Evolutionary conservation across 169 alveolate genomes (phyloP).

Genomic region (Eimeria acervulina): DNA sequence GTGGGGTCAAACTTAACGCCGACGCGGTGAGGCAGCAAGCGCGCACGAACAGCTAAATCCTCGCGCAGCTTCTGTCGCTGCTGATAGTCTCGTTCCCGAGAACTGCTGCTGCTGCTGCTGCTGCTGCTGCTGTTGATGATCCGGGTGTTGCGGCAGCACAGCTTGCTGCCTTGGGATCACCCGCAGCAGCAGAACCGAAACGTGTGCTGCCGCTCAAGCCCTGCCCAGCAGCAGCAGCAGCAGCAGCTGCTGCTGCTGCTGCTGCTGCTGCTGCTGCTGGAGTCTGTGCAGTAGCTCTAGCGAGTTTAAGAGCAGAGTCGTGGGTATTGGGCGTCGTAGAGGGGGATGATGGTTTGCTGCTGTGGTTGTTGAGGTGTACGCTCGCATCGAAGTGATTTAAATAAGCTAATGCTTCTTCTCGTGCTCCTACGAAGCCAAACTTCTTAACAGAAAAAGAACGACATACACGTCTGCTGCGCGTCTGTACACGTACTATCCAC

Average conservation of each 20-base stretch:
- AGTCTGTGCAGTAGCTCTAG: not conserved
- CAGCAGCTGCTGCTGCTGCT: not conserved
- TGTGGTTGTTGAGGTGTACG: not conserved
- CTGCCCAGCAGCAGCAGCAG: slow-evolving; percentile 29
- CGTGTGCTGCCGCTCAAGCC: not conserved
- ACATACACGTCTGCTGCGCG: slow-evolving; percentile 69
- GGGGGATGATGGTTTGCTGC: not conserved
- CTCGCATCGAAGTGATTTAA: slow-evolving; percentile 46
- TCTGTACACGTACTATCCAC: slow-evolving; percentile 79
- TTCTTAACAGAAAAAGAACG: slow-evolving; percentile 67
- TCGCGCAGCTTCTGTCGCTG: slow-evolving; percentile 65
- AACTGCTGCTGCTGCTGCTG: not conserved
- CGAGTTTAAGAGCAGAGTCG: too few species aligned
- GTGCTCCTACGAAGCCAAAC: slow-evolving; percentile 60
- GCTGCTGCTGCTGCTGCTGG: not conserved
- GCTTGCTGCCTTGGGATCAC: not conserved
- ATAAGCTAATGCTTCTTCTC: slow-evolving; percentile 44
- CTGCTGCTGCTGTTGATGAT: not conserved
- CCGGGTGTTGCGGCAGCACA: not conserved
- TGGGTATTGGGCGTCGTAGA: not conserved
- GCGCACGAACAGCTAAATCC: slow-evolving; percentile 61
- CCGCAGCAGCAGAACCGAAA: not conserved
- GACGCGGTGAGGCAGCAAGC: slow-evolving; percentile 45
- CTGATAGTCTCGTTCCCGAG: slow-evolving; percentile 66
- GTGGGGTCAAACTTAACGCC: slow-evolving; percentile 78